phyloP scores from a whole-genome alignment of 2,329 filamentous ascomycete species.

The Fusarium fujikuroi region DNA sequence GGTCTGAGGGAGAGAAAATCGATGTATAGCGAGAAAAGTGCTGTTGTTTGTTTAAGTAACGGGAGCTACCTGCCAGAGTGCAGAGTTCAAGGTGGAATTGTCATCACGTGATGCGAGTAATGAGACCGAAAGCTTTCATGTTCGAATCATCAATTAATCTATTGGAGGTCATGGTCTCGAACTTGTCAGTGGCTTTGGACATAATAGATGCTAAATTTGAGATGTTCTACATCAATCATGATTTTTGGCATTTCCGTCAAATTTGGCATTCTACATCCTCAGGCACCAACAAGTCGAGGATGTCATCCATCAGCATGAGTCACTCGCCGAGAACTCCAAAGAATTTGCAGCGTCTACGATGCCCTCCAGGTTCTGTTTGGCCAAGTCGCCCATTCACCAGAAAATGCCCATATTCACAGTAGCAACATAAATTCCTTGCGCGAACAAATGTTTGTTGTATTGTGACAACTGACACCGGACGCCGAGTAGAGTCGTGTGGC shows the following conservation, averaged over 20 bases:
- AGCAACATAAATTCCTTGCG: constrained; percentile 18
- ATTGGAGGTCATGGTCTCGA: not conserved
- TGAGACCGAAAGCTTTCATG: not conserved
- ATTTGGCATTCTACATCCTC: constrained; percentile 3
- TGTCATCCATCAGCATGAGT: constrained; percentile 38
- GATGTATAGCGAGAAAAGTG: not conserved
- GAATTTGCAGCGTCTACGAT: constrained; percentile 15
- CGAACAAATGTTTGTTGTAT: constrained; percentile 53
- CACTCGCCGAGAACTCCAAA: constrained; percentile 29
- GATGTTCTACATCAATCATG: not conserved
- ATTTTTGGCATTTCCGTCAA: not conserved
- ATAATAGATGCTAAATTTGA: not conserved
- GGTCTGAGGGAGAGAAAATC: not conserved
- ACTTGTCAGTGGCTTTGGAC: not conserved
- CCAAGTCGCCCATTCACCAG: not conserved
- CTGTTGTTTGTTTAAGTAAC: not conserved
- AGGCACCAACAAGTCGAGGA: constrained; percentile 20
- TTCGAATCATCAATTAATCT: not conserved
- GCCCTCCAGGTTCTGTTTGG: too few species aligned
- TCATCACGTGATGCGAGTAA: constrained; percentile 26
- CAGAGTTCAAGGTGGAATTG: constrained; percentile 9
- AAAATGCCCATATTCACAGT: constrained; percentile 26
- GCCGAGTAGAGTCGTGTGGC: constrained; percentile 53
- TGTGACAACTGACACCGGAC: constrained; percentile 56
- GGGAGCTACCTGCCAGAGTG: constrained; percentile 1